phyloP scores from a whole-genome alignment of 306 rosid genomes.

The Prunus campanulata region DNA sequence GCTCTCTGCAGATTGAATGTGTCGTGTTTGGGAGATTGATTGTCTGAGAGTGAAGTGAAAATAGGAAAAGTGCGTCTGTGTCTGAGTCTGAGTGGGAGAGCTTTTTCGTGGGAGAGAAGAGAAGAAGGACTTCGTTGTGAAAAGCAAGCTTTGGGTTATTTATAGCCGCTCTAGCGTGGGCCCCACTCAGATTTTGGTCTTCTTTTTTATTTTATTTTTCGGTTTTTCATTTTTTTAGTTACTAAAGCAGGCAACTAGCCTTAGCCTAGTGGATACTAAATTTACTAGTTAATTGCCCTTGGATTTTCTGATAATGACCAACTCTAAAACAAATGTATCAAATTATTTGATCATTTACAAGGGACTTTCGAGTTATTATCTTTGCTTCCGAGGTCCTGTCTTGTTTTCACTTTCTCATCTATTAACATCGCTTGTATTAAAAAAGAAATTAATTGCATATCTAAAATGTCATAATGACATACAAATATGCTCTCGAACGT shows the following conservation, averaged over 20 bases:
- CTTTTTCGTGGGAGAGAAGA: constrained; percentile 11
- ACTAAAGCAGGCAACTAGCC: not conserved
- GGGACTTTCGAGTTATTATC: too few relatives aligned
- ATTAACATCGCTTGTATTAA: too few relatives aligned
- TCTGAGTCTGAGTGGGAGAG: not conserved
- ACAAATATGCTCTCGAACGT: too few relatives aligned
- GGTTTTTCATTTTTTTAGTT: not conserved
- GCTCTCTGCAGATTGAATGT: not conserved
- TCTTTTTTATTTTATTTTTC: not conserved
- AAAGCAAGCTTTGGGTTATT: constrained; percentile 12
- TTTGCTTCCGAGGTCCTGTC: too few relatives aligned
- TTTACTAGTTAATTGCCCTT: constrained; percentile 20
- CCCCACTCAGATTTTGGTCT: constrained; percentile 30
- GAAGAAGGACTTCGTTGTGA: constrained; percentile 12
- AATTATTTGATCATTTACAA: not conserved
- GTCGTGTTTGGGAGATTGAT: not conserved
- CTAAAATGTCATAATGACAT: too few relatives aligned
- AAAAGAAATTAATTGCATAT: too few relatives aligned
- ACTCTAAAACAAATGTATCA: not conserved
- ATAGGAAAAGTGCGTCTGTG: not conserved
- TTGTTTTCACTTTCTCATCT: too few relatives aligned
- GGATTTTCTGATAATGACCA: constrained; percentile 5
- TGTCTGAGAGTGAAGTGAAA: constrained; percentile 21
- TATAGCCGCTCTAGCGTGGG: constrained; percentile 47
- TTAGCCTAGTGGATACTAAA: not conserved